Evolutionary conservation across 495 filamentous ascomycete species (phyloP).

Genomic region (Podospora comata): DNA sequence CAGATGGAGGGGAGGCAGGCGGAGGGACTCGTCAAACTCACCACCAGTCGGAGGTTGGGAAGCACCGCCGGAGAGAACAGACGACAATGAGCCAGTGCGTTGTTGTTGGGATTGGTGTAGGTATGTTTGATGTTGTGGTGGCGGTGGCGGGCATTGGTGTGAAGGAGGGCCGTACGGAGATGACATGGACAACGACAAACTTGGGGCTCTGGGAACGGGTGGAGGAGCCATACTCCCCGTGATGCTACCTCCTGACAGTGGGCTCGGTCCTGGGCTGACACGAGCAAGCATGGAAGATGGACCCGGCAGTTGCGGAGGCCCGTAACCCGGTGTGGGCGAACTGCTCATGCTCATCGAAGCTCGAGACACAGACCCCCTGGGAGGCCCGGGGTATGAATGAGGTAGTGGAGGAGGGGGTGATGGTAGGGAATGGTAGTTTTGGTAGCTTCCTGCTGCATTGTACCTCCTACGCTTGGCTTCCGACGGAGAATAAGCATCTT

Average conservation of each 20-base stretch:
- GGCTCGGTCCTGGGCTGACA: conserved; percentile 8
- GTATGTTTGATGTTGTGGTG: not conserved
- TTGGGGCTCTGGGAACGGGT: not conserved
- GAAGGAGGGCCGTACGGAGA: conserved; percentile 3
- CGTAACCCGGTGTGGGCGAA: conserved; percentile 16
- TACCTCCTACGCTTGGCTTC: conserved; percentile 59
- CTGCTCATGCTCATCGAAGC: conserved; percentile 17
- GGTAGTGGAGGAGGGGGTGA: conserved; percentile 21
- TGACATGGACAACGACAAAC: not conserved
- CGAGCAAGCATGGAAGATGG: conserved; percentile 11
- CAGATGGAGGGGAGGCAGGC: conserved; percentile 58
- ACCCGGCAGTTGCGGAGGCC: conserved; percentile 7
- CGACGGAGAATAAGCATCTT: conserved; percentile 41
- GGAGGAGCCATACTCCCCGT: conserved; percentile 8
- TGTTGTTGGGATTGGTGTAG: not conserved
- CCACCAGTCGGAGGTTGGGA: conserved; percentile 6
- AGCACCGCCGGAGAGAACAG: not conserved
- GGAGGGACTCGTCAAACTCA: conserved; percentile 44
- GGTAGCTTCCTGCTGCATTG: conserved; percentile 31
- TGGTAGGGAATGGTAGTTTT: conserved; percentile 22
- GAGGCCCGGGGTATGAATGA: not conserved
- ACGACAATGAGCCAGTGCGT: not conserved
- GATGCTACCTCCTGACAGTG: not conserved
- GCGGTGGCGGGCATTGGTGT: not conserved
- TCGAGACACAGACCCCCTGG: not conserved